phyloP scores from a whole-genome alignment of 2,329 filamentous ascomycete genomes.

The Tolypocladium inflatum region DNA sequence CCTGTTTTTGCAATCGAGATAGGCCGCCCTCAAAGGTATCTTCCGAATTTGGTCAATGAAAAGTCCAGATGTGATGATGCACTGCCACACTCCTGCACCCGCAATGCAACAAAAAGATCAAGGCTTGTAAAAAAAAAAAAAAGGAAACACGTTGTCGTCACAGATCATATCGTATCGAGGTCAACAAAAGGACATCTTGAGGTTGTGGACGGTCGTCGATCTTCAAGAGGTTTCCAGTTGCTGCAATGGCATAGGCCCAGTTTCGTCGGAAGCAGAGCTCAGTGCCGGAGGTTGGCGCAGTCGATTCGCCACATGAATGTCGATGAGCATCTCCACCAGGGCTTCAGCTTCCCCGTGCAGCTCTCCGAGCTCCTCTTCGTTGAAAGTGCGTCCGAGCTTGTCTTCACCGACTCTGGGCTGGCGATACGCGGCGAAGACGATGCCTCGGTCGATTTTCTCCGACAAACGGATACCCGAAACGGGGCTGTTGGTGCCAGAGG shows the following conservation, averaged over 20 bases:
- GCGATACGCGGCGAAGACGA: constrained; percentile 48
- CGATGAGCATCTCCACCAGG: constrained; percentile 42
- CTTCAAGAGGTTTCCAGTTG: constrained; percentile 6
- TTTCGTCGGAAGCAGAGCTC: constrained; percentile 21
- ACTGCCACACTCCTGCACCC: not conserved
- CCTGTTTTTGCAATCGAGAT: constrained; percentile 10
- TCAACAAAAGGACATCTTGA: not conserved
- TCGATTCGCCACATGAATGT: constrained; percentile 33
- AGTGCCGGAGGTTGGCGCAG: constrained; percentile 18
- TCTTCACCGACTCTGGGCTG: constrained; percentile 31
- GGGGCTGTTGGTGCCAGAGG: constrained; percentile 14
- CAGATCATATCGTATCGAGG: not conserved
- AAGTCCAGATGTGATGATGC: constrained; percentile 2
- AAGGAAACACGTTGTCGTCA: not conserved
- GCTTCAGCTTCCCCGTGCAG: constrained; percentile 41
- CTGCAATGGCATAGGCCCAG: constrained; percentile 26
- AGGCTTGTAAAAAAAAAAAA: not conserved
- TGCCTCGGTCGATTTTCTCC: constrained; percentile 34
- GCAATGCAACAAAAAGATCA: not conserved
- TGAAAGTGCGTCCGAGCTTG: constrained; percentile 23
- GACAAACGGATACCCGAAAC: constrained; percentile 13
- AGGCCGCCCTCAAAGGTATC: constrained; percentile 18
- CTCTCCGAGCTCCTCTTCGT: constrained; percentile 31
- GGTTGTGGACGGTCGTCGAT: not conserved
- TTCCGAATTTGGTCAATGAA: constrained; percentile 11